phyloP scores from a whole-genome alignment of 345 rosid genomes.

The Aegle marmelos region DNA sequence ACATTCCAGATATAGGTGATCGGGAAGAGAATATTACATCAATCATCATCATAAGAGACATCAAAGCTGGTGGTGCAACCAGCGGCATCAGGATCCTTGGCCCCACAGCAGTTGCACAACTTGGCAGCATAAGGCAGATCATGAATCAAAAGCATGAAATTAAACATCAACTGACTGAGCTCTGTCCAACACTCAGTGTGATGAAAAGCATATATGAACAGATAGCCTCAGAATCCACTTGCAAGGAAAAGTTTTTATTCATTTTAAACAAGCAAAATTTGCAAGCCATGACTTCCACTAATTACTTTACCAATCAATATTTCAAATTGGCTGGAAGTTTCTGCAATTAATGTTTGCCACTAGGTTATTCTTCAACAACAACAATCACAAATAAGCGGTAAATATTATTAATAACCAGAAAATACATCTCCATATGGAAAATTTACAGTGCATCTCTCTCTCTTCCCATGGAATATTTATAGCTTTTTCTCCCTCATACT shows the following conservation, averaged over 20 bases:
- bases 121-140: conserved; percentile 94
- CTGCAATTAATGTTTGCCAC: not conserved
- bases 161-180: not conserved
- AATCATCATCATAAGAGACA: conserved; percentile 65
- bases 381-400: not conserved
- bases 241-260: not conserved
- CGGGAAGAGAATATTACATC: conserved; percentile 19
- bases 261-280: not conserved
- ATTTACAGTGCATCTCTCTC: not conserved
- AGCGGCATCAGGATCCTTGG: conserved; percentile 78
- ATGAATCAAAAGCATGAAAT: conserved; percentile 19
- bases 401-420: not conserved
- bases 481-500: not conserved
- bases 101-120: conserved; percentile 89
- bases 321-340: not conserved
- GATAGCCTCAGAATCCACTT: not conserved
- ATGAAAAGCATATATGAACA: not conserved
- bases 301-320: not conserved
- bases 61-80: conserved; percentile 70
- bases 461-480: not conserved
- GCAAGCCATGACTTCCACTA: not conserved
- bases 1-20: not conserved
- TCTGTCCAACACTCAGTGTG: not conserved
- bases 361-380: not conserved
- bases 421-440: not conserved